phyloP scores from a whole-genome alignment of 768 basidiomycete genomes.

The Psilocybe azurescens region DNA sequence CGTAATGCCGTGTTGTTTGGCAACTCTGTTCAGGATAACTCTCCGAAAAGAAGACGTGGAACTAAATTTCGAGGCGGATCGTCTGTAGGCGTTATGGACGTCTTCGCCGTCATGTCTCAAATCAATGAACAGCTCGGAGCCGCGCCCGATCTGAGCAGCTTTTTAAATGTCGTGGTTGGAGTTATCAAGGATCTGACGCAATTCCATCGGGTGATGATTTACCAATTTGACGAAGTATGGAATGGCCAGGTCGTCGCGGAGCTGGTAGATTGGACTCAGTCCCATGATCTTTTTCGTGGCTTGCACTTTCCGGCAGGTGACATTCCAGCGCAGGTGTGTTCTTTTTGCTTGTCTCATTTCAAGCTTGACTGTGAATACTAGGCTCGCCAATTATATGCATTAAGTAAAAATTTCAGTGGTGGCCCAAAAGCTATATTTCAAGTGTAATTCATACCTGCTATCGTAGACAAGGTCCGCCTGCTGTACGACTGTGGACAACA shows the following conservation, averaged over 20 bases:
- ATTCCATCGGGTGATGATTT: conserved; percentile 82
- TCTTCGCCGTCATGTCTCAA: conserved; percentile 78
- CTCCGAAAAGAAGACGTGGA: conserved; percentile 21
- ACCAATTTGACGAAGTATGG: conserved; percentile 83
- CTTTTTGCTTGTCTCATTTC: neutral
- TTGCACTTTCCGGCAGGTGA: conserved; percentile 74
- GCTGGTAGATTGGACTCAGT: conserved; percentile 77
- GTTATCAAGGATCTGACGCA: conserved; percentile 78
- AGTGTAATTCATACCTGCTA: neutral
- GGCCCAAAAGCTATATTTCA: neutral
- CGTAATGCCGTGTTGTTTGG: conserved; percentile 16
- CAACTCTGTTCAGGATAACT: neutral
- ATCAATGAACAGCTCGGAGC: conserved; percentile 81
- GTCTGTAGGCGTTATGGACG: conserved; percentile 73
- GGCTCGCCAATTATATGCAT: conserved; percentile 70
- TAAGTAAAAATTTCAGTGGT: conserved; percentile 49
- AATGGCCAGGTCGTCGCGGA: conserved; percentile 83
- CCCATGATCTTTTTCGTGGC: conserved; percentile 74
- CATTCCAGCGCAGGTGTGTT: conserved; percentile 69
- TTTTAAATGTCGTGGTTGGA: conserved; percentile 76
- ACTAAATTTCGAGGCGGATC: conserved; percentile 23
- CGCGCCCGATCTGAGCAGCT: conserved; percentile 67
- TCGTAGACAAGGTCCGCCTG: conserved; percentile 73
- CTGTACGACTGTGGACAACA: conserved; percentile 76
- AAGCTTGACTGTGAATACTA: conserved; percentile 27